Evolutionary conservation across 768 basidiomycete species (phyloP).

Genomic region (Leccinum fibrillosum): DNA sequence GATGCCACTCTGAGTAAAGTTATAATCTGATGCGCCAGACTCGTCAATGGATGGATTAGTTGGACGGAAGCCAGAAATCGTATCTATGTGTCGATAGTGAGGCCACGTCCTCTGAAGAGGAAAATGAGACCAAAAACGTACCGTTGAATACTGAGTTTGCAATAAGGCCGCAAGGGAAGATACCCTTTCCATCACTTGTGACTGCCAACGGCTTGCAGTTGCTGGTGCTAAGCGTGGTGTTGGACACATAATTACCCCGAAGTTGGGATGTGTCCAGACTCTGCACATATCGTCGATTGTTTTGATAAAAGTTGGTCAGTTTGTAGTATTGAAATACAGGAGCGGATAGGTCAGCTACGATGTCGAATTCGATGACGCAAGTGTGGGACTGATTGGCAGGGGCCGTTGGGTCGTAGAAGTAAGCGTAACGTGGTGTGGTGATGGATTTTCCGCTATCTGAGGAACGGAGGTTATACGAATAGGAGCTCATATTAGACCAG

Average conservation of each 20-base stretch:
- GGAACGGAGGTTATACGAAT: conserved; percentile 62
- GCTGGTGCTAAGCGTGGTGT: conserved; percentile 51
- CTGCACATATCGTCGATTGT: conserved; percentile 96
- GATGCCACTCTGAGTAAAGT: conserved; percentile 75
- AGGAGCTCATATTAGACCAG: conserved; percentile 59
- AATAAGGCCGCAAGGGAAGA: conserved; percentile 96
- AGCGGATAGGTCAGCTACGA: conserved; percentile 71
- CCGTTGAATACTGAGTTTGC: conserved; percentile 98
- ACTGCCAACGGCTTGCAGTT: conserved; percentile 89
- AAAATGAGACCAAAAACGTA: conserved; percentile 29
- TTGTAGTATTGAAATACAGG: conserved; percentile 95
- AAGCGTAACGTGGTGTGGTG: conserved; percentile 69
- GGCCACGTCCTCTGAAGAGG: neutral
- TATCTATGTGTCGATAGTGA: conserved; percentile 51
- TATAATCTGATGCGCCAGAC: conserved; percentile 51
- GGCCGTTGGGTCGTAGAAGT: conserved; percentile 49
- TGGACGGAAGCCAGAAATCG: conserved; percentile 63
- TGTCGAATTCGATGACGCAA: conserved; percentile 79
- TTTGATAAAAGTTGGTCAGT: conserved; percentile 95
- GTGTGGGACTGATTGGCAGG: conserved; percentile 46
- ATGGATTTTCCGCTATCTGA: conserved; percentile 47
- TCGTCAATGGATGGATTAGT: conserved; percentile 37
- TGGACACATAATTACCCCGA: conserved; percentile 60
- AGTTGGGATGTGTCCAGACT: conserved; percentile 84
- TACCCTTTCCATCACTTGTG: conserved; percentile 44